phyloP scores from a whole-genome alignment of 176 grass and related monocot genomes.

The Neostapfia colusana region DNA sequence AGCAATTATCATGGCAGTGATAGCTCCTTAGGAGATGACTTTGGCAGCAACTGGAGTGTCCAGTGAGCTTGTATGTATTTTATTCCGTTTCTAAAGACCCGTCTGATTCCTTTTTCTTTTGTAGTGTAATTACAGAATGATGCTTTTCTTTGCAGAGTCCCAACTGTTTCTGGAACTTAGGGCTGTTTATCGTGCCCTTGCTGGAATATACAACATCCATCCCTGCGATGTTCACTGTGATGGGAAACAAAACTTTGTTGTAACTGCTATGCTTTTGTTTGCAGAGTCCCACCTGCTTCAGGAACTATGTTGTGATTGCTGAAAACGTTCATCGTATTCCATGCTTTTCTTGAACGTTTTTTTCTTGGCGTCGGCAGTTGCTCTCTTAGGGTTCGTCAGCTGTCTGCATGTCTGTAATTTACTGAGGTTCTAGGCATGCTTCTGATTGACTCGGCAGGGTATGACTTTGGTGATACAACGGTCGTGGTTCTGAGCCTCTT shows the following conservation, averaged over 20 bases:
- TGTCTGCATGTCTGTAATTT: conserved; percentile 41
- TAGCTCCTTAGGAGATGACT: conserved; percentile 16
- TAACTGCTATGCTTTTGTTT: conserved; percentile 51
- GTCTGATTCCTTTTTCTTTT: conserved; percentile 3
- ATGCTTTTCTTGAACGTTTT: conserved; percentile 42
- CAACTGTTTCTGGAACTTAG: conserved; percentile 23
- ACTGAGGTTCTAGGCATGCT: conserved; percentile 41
- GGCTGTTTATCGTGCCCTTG: conserved; percentile 28
- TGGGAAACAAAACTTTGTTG: conserved; percentile 43
- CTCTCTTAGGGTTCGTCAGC: conserved; percentile 39
- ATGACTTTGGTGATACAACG: conserved; percentile 39
- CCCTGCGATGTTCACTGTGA: conserved; percentile 36
- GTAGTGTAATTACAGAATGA: conserved; percentile 25
- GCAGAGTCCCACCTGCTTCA: neutral
- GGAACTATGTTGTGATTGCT: conserved; percentile 51
- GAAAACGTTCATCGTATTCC: conserved; percentile 55
- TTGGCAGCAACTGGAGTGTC: conserved; percentile 32
- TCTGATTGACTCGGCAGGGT: conserved; percentile 38
- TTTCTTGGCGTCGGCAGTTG: conserved; percentile 43
- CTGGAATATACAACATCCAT: conserved; percentile 46
- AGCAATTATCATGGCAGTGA: conserved; percentile 82
- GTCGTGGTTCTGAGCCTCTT: conserved; percentile 35
- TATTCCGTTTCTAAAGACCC: neutral
- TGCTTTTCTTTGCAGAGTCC: conserved; percentile 46
- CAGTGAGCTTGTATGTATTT: conserved; percentile 50